phyloP scores from a whole-genome alignment of 257 asterid species.

The Salvia rosmarinus region DNA sequence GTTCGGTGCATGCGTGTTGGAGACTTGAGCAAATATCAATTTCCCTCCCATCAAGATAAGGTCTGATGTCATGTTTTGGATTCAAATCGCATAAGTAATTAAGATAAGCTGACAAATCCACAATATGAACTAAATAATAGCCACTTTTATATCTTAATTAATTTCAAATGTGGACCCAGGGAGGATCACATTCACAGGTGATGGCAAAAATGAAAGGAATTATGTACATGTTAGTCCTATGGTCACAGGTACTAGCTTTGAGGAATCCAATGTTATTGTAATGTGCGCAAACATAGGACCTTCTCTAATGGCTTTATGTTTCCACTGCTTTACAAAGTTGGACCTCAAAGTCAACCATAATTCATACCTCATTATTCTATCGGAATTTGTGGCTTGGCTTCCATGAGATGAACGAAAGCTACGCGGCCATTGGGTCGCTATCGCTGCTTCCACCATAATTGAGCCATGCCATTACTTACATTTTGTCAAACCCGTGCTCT shows the following conservation, averaged over 20 bases:
- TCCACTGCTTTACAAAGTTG: slow-evolving; percentile 35
- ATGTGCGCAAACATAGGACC: slow-evolving; percentile 41
- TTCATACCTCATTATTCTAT: background rate
- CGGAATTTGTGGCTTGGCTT: slow-evolving; percentile 11
- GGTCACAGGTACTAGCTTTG: background rate
- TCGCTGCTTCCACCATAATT: too few species aligned
- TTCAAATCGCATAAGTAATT: background rate
- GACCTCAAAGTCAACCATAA: slow-evolving; percentile 10
- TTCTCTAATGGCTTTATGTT: slow-evolving; percentile 43
- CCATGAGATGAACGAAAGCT: slow-evolving; percentile 6
- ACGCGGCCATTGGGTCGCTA: slow-evolving; percentile 26
- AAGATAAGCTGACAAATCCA: background rate
- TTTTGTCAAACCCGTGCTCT: too few species aligned
- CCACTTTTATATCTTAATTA: background rate
- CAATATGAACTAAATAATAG: background rate
- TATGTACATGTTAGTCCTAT: too few species aligned
- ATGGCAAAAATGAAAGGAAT: background rate
- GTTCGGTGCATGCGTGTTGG: slow-evolving; percentile 19
- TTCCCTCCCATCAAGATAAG: background rate
- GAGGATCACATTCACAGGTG: background rate
- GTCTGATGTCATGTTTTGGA: background rate
- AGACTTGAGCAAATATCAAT: slow-evolving; percentile 20
- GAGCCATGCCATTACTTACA: background rate
- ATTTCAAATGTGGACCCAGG: background rate
- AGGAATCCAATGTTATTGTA: slow-evolving; percentile 28